These are phyloP conservation scores for Nothophaeocryptopus gaeumannii DNA, from an alignment of 2,329 filamentous ascomycete species.

Conservation along the genomic window DNA sequence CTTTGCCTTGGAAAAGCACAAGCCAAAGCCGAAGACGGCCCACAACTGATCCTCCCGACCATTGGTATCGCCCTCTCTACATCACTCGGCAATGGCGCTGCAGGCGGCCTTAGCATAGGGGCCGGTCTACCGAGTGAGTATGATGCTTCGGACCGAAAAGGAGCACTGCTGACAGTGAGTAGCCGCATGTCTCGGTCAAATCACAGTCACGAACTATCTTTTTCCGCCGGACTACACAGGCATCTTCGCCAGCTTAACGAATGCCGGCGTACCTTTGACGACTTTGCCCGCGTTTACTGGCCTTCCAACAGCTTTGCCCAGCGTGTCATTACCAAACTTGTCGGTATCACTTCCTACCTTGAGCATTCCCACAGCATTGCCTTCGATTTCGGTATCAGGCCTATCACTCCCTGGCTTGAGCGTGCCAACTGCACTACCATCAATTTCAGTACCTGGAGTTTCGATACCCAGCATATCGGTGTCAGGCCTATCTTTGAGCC, in stretches of 20 bases:
- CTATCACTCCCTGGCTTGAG: neutral
- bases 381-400: neutral
- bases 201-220: slow-evolving; percentile 12
- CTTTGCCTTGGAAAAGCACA: slow-evolving; percentile 5
- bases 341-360: neutral
- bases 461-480: slow-evolving; percentile 1
- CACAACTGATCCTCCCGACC: neutral
- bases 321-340: neutral
- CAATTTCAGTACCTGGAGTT: neutral
- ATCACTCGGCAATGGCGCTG: neutral
- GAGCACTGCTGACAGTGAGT: slow-evolving; percentile 4
- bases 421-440: neutral
- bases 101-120: neutral
- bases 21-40: neutral
- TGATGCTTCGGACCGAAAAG: no score
- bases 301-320: neutral
- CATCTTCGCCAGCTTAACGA: slow-evolving; percentile 16
- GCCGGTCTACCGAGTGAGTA: neutral
- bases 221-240: slow-evolving; percentile 21
- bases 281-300: slow-evolving; percentile 4
- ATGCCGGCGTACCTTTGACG: slow-evolving; percentile 9
- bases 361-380: neutral
- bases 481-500: neutral
- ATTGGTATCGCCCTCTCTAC: neutral
- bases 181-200: slow-evolving; percentile 10